A percentile compares a stretch with the other conserved stretches of the same genome.
Conservation (phyloP, 148 eudicot species). For the Nepenthes mirabilis region DNA sequence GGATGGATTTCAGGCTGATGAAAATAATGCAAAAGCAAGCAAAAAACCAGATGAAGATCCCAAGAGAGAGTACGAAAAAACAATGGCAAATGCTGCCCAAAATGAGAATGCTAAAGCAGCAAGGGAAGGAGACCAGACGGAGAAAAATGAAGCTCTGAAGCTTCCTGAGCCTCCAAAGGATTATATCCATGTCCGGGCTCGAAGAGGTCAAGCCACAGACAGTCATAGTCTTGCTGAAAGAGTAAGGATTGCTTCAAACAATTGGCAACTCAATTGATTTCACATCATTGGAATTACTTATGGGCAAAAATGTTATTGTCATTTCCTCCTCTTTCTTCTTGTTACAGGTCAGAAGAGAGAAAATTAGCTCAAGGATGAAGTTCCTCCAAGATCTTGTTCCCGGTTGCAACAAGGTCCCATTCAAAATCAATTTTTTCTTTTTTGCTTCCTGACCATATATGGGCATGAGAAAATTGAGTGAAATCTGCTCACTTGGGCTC, state of each 20-base stretch:
- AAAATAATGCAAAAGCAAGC: background rate
- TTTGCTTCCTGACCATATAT: background rate
- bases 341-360: constrained; percentile 55
- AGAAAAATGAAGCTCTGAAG: background rate
- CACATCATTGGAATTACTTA: background rate
- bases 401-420: constrained; percentile 38
- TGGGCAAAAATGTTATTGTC: background rate
- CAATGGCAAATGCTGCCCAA: background rate
- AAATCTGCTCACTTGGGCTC: background rate
- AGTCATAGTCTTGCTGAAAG: constrained; percentile 71
- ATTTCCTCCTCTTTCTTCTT: constrained; percentile 2
- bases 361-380: constrained; percentile 59
- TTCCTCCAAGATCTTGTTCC: constrained; percentile 58
- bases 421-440: background rate
- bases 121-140: background rate
- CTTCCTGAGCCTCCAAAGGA: constrained; percentile 44
- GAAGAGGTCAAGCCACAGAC: constrained; percentile 77
- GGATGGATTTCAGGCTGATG: background rate
- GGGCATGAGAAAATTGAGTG: background rate
- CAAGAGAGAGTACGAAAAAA: background rate
- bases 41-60: background rate
- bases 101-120: background rate
- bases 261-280: background rate
- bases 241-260: constrained; percentile 16
- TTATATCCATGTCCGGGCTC: constrained; percentile 68